Base-by-base conservation (phyloP, 1,139 yeast genomes). In the Scheffersomyces titani region DNA sequence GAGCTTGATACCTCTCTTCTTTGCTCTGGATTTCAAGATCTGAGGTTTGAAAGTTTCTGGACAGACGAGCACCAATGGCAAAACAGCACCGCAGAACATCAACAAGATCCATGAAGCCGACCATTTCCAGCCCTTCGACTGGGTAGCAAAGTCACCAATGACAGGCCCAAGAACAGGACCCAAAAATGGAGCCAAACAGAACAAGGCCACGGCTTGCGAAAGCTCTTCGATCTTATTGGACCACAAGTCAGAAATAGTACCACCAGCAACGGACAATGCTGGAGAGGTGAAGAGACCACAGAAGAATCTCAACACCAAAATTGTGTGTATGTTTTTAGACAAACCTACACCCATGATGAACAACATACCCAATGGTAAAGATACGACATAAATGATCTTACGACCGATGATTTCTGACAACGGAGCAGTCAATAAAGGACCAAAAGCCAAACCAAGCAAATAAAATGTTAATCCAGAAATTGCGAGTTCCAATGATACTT, bases 121-220 rank as follows among this genome's bases (percentile, higher is more conserved):
- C 96, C 96, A 90, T 69, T 85, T 78, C 92, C 96, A 89, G 58
- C 86, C 85, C 67, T 87, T 83, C 54, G 80, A 69, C 66, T 87
- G 86, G 20, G 87, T 88, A 20, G 90, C 90, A 68, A 86, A 90
- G 0, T 92, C 92, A 55, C 96, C 97, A 67, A 90, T 83, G 54
- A 90, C 80, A 20, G 97, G 97, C 51, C 96, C 96, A 53, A 90
- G 72, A 49, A 89, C 89, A 1, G 97, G 97, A 59, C 96, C 96
- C 70, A 88, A 81, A 65, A 86, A 87, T 49, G 91, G 92, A 48
- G 87, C 89, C 63, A 84, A 74, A 74, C 88, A 86, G 74, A 87
- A 90, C 54, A 83, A 77, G 1, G 91, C 85, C 84, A 89, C 83
- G 19, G 94, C 93, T 19, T 87, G 65, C 18, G 90, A 89, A 67